phyloP scores from a whole-genome alignment of 768 basidiomycete species.

The Suillus decipiens region DNA sequence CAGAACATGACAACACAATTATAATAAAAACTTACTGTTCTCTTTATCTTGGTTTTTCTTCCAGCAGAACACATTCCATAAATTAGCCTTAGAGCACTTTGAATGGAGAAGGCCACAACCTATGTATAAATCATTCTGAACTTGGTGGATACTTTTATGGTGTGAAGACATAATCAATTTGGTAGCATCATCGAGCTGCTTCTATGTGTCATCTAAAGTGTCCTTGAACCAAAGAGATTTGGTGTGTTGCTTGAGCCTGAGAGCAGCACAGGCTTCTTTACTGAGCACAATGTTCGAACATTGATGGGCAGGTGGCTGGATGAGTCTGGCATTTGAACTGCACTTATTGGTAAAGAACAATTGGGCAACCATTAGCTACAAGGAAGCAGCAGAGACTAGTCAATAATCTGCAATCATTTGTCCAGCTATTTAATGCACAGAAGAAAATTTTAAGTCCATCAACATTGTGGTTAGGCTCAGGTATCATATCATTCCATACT shows the following conservation, averaged over 20 bases:
- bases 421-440: background rate
- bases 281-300: constrained; percentile 1
- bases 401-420: background rate
- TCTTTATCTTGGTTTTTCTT: constrained; percentile 8
- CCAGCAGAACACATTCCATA: constrained; percentile 16
- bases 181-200: constrained; percentile 9
- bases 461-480: background rate
- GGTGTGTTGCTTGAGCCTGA: background rate
- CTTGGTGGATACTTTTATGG: constrained; percentile 13
- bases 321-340: background rate
- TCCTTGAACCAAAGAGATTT: background rate
- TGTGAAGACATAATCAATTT: constrained; percentile 1
- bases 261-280: constrained; percentile 8
- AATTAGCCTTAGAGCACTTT: constrained; percentile 5
- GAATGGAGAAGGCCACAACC: background rate
- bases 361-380: background rate
- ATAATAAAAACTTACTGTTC: constrained; percentile 6
- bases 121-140: constrained; percentile 11
- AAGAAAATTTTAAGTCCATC: background rate
- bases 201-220: constrained; percentile 9
- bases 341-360: background rate
- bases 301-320: background rate
- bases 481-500: background rate
- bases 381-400: background rate
- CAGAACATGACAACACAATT: background rate